Conservation (phyloP, 2,329 filamentous ascomycete genomes). For the Alternaria sp. region DNA sequence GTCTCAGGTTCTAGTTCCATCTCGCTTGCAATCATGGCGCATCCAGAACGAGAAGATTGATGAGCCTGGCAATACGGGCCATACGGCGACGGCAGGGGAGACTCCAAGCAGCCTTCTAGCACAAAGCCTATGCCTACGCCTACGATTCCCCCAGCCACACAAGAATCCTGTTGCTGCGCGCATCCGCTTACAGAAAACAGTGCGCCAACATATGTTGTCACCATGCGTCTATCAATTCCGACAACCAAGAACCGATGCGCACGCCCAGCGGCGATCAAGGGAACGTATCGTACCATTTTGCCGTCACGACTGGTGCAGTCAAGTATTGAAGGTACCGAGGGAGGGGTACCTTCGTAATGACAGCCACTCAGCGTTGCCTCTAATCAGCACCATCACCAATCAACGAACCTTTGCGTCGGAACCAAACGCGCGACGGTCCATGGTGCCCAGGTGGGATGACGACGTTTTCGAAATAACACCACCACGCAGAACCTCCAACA, state of each 20-base stretch:
- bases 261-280: conserved; percentile 6
- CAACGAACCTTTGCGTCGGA: conserved; percentile 10
- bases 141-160: conserved; percentile 1
- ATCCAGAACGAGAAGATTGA: background rate
- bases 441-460: conserved; percentile 1
- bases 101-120: background rate
- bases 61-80: background rate
- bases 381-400: conserved; percentile 5
- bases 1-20: conserved; percentile 24
- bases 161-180: background rate
- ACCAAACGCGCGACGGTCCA: conserved; percentile 16
- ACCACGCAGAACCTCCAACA: background rate
- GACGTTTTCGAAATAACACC: conserved; percentile 17
- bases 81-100: background rate
- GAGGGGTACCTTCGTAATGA: conserved; percentile 21
- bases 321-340: conserved; percentile 23
- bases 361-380: conserved; percentile 8
- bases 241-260: conserved; percentile 12
- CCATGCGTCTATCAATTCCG: conserved; percentile 13
- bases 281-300: conserved; percentile 19
- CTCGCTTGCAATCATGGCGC: conserved; percentile 8
- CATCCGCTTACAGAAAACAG: background rate
- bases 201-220: conserved; percentile 15
- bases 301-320: conserved; percentile 20
- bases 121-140: background rate